phyloP scores from a whole-genome alignment of 1,139 yeast genomes.

The Candida sp. region DNA sequence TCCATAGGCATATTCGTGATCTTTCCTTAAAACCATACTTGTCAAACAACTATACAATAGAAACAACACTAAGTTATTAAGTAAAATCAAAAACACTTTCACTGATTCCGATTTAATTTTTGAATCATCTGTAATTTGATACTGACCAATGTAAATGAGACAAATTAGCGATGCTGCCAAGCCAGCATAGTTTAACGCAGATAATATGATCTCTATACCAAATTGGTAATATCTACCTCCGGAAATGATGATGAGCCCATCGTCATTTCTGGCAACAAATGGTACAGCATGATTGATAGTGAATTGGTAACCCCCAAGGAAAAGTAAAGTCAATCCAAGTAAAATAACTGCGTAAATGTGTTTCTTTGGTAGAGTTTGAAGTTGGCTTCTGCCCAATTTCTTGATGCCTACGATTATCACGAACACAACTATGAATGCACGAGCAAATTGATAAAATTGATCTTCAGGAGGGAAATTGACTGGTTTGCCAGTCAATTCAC shows the following conservation, averaged over 20 bases:
- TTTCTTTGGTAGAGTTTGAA: constrained; percentile 29
- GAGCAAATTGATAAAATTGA: constrained; percentile 37
- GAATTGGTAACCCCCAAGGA: constrained; percentile 63
- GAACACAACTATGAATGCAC: constrained; percentile 47
- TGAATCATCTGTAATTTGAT: constrained; percentile 18
- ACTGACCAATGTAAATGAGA: constrained; percentile 35
- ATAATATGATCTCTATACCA: constrained; percentile 59
- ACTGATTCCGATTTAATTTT: constrained; percentile 15
- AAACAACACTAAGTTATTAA: constrained; percentile 18
- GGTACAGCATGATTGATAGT: constrained; percentile 59
- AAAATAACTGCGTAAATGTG: constrained; percentile 35
- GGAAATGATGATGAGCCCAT: constrained; percentile 52
- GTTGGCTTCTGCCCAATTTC: constrained; percentile 39
- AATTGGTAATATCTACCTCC: constrained; percentile 68
- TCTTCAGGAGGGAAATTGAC: constrained; percentile 39
- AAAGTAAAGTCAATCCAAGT: constrained; percentile 37
- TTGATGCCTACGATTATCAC: constrained; percentile 44
- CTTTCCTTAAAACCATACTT: constrained; percentile 38
- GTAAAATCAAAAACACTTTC: constrained; percentile 16
- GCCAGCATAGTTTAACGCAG: constrained; percentile 45
- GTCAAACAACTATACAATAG: constrained; percentile 36
- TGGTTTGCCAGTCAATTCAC: neutral
- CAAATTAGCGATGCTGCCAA: constrained; percentile 38
- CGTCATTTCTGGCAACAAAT: constrained; percentile 50
- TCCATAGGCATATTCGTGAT: constrained; percentile 37